Evolutionary conservation across 169 alveolate species (phyloP).

Genomic region (Miamiensis avidus): DNA sequence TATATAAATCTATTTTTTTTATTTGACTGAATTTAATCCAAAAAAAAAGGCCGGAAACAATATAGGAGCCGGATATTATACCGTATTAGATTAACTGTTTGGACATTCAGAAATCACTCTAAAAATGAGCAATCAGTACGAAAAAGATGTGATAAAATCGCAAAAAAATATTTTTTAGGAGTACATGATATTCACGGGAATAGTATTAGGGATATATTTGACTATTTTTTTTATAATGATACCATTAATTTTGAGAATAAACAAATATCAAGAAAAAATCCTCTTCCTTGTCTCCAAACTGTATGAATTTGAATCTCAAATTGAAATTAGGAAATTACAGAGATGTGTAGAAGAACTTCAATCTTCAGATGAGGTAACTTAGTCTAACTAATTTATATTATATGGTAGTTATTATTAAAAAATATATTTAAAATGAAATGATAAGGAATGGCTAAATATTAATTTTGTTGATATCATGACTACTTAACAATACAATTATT

Average conservation of each 20-base stretch:
- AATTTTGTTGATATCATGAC: neutral
- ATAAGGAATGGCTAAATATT: neutral
- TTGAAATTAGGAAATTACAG: neutral
- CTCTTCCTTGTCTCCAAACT: neutral
- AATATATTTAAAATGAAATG: too few species aligned
- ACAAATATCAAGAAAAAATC: neutral
- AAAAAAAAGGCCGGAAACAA: neutral
- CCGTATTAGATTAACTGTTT: too few species aligned
- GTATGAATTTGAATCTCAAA: neutral
- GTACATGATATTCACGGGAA: neutral
- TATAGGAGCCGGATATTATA: neutral
- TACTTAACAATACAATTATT: neutral
- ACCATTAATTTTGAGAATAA: neutral
- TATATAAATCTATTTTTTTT: too few species aligned
- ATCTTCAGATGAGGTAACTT: neutral
- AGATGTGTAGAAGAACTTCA: neutral
- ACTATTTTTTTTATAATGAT: neutral
- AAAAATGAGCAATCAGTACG: neutral
- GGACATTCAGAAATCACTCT: neutral
- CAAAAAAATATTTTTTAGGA: neutral
- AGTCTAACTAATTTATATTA: too few species aligned
- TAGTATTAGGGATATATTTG: neutral
- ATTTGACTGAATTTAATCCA: too few species aligned
- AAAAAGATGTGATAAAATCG: neutral
- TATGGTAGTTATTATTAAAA: too few species aligned